Conservation (phyloP, 2,329 filamentous ascomycete genomes). For the Pseudogymnoascus sp. region DNA sequence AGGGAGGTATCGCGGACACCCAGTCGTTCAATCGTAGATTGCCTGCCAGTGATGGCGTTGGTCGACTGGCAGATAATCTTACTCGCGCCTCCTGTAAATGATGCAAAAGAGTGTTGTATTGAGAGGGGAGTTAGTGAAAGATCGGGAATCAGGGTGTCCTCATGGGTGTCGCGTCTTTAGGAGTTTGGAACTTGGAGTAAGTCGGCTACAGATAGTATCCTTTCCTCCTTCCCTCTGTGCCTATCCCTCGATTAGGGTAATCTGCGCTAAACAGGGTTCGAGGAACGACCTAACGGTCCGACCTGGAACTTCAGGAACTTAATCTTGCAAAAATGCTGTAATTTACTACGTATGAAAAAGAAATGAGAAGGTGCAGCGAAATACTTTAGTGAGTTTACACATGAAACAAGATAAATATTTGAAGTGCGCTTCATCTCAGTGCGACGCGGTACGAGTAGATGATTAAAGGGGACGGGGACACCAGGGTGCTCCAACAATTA, state of each 20-base stretch:
- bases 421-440: background rate
- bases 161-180: conserved; percentile 7
- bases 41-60: conserved; percentile 6
- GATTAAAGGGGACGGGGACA: conserved; percentile 6
- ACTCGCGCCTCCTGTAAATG: conserved; percentile 6
- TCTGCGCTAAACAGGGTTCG: conserved; percentile 6
- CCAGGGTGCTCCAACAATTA: background rate
- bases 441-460: background rate
- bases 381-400: background rate
- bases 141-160: conserved; percentile 2
- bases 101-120: conserved; percentile 8
- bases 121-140: conserved; percentile 5
- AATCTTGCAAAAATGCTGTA: background rate
- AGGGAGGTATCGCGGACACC: conserved; percentile 8
- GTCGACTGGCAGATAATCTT: conserved; percentile 7
- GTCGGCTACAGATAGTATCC: conserved; percentile 6
- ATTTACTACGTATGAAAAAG: background rate
- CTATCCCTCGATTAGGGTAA: conserved; percentile 6
- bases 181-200: conserved; percentile 4
- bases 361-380: background rate
- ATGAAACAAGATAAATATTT: conserved; percentile 1
- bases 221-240: conserved; percentile 8
- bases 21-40: conserved; percentile 9
- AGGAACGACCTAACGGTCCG: conserved; percentile 5
- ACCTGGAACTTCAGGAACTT: background rate